These are phyloP conservation scores for Rhodotorula paludigena DNA, from an alignment of 768 basidiomycete genomes.

Conservation along the genomic window DNA sequence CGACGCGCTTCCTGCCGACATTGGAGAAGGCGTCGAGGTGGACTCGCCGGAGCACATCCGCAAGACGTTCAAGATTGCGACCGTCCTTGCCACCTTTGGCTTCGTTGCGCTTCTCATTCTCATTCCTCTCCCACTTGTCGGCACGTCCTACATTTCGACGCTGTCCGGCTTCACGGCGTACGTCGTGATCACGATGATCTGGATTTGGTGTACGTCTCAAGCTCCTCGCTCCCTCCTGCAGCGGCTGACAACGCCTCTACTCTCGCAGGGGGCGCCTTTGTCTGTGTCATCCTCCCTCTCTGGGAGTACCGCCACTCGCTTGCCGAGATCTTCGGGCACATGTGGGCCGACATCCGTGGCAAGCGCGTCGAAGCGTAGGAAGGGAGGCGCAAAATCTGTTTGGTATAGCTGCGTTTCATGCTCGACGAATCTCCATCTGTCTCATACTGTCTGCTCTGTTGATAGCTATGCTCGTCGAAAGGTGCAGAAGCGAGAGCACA, in stretches of 20 bases:
- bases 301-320: slow-evolving; percentile 74
- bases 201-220: slow-evolving; percentile 64
- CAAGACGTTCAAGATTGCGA: slow-evolving; percentile 45
- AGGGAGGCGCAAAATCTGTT: too few relatives aligned
- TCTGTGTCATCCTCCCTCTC: slow-evolving; percentile 76
- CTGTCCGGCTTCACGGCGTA: slow-evolving; percentile 54
- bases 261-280: slow-evolving; percentile 55
- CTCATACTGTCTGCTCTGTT: too few relatives aligned
- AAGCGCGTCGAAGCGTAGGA: too few relatives aligned
- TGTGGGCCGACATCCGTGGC: slow-evolving; percentile 43
- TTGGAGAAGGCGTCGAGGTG: too few relatives aligned
- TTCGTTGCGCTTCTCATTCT: slow-evolving; percentile 59
- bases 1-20: too few relatives aligned
- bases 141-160: slow-evolving; percentile 42
- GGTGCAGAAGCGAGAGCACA: too few relatives aligned
- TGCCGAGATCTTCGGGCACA: slow-evolving; percentile 56
- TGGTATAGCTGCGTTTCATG: too few relatives aligned
- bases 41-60: background rate
- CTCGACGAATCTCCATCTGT: too few relatives aligned
- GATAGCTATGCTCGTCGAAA: too few relatives aligned
- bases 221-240: too few relatives aligned
- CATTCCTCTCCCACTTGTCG: slow-evolving; percentile 48
- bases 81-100: slow-evolving; percentile 51
- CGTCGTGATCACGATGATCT: slow-evolving; percentile 74
- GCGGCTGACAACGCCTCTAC: too few relatives aligned